Evolutionary conservation across 208 protist species (phyloP).

Genomic region (Wallacemonas sp.): DNA sequence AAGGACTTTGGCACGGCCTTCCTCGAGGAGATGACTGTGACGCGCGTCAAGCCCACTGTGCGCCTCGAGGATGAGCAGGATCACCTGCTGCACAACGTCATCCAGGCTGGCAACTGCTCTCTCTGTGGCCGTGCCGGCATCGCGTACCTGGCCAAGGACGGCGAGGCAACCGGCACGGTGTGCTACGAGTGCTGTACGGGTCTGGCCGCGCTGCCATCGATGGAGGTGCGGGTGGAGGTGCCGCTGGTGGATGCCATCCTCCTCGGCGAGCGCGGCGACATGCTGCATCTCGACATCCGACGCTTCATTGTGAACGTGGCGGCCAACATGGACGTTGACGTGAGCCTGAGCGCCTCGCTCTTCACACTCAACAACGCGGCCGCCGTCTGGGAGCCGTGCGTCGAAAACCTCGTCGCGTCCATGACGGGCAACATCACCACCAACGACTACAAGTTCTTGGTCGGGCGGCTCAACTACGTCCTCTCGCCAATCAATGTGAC

Average conservation of each 20-base stretch:
- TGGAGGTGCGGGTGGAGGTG: conserved; percentile 64
- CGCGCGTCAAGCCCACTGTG: conserved; percentile 48
- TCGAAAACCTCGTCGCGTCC: conserved; percentile 62
- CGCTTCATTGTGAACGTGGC: conserved; percentile 44
- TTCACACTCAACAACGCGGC: conserved; percentile 74
- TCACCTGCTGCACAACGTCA: conserved; percentile 40
- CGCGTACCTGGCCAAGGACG: conserved; percentile 36
- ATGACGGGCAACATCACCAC: conserved; percentile 53
- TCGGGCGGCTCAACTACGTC: conserved; percentile 73
- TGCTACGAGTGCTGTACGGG: conserved; percentile 88
- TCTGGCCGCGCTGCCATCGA: conserved; percentile 46
- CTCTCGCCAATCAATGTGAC: conserved; percentile 75
- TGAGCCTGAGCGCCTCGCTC: conserved; percentile 48
- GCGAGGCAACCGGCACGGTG: conserved; percentile 36
- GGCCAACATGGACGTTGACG: conserved; percentile 50
- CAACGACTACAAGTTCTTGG: conserved; percentile 55
- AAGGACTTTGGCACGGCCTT: conserved; percentile 73
- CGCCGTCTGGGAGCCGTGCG: conserved; percentile 81
- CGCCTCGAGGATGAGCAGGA: conserved; percentile 54
- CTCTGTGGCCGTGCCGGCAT: conserved; percentile 39
- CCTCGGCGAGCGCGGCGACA: conserved; percentile 47
- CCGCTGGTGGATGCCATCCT: conserved; percentile 66
- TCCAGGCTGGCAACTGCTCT: conserved; percentile 53
- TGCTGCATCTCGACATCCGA: conserved; percentile 53
- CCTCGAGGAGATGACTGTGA: conserved; percentile 48